Conservation (phyloP, 1,284 basidiomycete species). For the Leccinum fallax region DNA sequence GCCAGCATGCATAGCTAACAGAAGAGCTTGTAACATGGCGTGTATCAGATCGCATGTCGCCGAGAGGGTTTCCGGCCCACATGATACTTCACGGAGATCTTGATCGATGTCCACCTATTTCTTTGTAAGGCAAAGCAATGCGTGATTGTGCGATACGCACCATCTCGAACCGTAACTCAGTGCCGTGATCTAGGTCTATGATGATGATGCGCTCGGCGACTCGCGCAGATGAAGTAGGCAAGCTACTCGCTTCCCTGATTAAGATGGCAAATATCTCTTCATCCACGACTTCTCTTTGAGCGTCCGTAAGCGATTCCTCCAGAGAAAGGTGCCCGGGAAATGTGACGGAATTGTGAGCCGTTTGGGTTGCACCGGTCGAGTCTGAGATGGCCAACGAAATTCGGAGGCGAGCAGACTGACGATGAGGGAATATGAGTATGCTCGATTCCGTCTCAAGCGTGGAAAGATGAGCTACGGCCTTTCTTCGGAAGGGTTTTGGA, state of each 20-base stretch:
- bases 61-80: slow-evolving; percentile 23
- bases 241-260: slow-evolving; percentile 67
- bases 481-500: slow-evolving; percentile 57
- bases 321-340: slow-evolving; percentile 41
- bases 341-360: slow-evolving; percentile 43
- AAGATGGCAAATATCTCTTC: slow-evolving; percentile 75
- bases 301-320: slow-evolving; percentile 53
- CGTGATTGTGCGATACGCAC: slow-evolving; percentile 11
- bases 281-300: slow-evolving; percentile 73
- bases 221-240: slow-evolving; percentile 71
- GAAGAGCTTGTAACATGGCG: slow-evolving; percentile 59
- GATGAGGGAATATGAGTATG: slow-evolving; percentile 62
- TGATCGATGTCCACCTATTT: slow-evolving; percentile 37
- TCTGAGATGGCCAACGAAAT: slow-evolving; percentile 51
- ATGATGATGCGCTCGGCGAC: slow-evolving; percentile 76
- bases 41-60: slow-evolving; percentile 74
- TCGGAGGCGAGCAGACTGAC: slow-evolving; percentile 58
- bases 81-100: slow-evolving; percentile 12
- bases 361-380: slow-evolving; percentile 35
- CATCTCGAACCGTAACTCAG: slow-evolving; percentile 63
- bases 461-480: slow-evolving; percentile 68
- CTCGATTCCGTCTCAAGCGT: slow-evolving; percentile 45
- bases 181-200: slow-evolving; percentile 70
- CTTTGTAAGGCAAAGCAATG: slow-evolving; percentile 11
- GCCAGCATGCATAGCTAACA: slow-evolving; percentile 62